Evolutionary conservation across 805 yeast species (phyloP), one percentile per base, ranked within the genome.

Genomic region (Diddensiella santjacobensis): DNA sequence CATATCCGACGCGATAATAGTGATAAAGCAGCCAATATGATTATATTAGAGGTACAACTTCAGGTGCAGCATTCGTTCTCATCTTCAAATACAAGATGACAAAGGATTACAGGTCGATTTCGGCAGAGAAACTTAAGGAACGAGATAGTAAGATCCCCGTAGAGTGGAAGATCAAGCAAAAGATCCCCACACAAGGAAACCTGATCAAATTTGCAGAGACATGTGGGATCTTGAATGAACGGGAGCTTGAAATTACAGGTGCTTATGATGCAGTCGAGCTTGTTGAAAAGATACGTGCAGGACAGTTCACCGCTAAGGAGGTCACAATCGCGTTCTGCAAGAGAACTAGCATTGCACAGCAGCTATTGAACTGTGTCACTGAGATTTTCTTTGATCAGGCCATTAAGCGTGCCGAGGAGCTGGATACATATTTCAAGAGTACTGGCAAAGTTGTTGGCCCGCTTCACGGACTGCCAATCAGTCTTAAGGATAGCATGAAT

Each of bases 381-480:
- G 70, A 65, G 41, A 53, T 63, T 11, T 80, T 84, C 59, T 67
- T 78, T 31, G 79, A 78, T 6, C 77, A 78, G 49, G 89, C 87
- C 11, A 66, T 82, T 46, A 69, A 68, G 48, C 69, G 73, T 48
- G 88, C 88, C 4, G 63, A 73, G 55, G 69, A 62, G 44, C 69
- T 80, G 51, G 90, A 83, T 58, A 74, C 70, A 22, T 71, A 74
- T 58, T 77, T 57, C 50, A 63, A 62, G 49, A 55, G 69, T 33
- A 83, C 81, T 11, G 83, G 81, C 11, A 71, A 74, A 52, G 63
- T 72, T 2, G 59, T 77, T 26, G 87, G 87, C 24, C 81, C 84
- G 1, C 70, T 82, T 39, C 87, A 82, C 55, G 87, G 87, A 2
- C 65, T 82, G 31, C 87, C 87, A 2, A 67, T 81, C 23, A 78